Percentiles rank a stretch among this genome's conserved stretches.
Conservation (phyloP, 2,329 filamentous ascomycete genomes). For the Colletotrichum higginsianum region DNA sequence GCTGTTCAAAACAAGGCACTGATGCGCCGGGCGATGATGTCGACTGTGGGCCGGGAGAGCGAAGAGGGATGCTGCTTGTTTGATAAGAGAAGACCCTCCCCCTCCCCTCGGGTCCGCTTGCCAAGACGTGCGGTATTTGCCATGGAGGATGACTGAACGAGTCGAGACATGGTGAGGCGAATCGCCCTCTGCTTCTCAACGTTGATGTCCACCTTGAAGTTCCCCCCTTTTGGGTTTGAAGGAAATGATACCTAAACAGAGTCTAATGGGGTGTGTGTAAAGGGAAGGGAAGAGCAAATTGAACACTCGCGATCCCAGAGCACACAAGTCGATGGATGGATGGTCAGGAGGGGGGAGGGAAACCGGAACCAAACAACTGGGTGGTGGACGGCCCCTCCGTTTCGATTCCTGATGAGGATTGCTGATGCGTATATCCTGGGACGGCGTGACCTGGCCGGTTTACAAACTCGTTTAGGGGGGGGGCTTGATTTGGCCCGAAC, state of each 20-base stretch:
- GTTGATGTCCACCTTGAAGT: background rate
- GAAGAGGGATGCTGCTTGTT: background rate
- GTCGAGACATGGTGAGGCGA: background rate
- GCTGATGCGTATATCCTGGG: too few species aligned
- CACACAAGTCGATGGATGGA: background rate
- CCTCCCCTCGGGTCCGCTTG: background rate
- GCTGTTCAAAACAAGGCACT: background rate
- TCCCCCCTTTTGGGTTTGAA: background rate
- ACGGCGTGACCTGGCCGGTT: background rate
- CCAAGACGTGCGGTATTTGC: slow-evolving; percentile 11
- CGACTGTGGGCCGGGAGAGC: slow-evolving; percentile 14
- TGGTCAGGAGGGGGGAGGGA: background rate
- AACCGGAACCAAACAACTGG: slow-evolving; percentile 21
- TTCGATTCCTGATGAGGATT: too few species aligned
- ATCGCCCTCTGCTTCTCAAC: background rate
- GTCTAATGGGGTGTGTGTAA: background rate
- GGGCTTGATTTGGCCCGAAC: background rate
- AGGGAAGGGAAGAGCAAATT: too few species aligned
- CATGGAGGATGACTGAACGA: background rate
- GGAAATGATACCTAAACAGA: background rate
- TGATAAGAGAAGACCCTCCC: background rate
- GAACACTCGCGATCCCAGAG: background rate
- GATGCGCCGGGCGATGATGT: slow-evolving; percentile 12
- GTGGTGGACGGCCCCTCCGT: background rate
- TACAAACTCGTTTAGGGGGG: too few species aligned